These are phyloP conservation scores for Byssochlamys sp. DNA, from an alignment of 2,329 filamentous ascomycete species.

Conservation along the genomic window DNA sequence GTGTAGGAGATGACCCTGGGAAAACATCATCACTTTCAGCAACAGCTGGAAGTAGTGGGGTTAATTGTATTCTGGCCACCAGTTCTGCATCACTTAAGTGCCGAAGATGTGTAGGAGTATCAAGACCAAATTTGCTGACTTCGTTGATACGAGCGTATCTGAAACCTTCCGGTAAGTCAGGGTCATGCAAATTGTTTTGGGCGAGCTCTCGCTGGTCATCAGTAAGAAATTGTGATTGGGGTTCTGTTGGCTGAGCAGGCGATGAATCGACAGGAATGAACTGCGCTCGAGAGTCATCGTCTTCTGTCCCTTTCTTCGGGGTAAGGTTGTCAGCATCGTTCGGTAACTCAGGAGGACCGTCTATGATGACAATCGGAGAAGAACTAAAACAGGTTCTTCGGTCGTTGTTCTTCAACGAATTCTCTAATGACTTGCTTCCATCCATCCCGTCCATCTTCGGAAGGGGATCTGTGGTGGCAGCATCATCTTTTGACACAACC, in stretches of 20 bases:
- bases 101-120: conserved; percentile 21
- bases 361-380: conserved; percentile 16
- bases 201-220: conserved; percentile 70
- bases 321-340: conserved; percentile 26
- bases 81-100: conserved; percentile 16
- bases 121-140: conserved; percentile 4
- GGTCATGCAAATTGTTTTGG: conserved; percentile 55
- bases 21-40: conserved; percentile 37
- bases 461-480: conserved; percentile 24
- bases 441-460: conserved; percentile 1
- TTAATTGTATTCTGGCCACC: conserved; percentile 24
- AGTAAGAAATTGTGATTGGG: conserved; percentile 65
- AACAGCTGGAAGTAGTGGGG: conserved; percentile 32
- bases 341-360: conserved; percentile 12
- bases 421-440: conserved; percentile 4
- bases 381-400: conserved; percentile 15
- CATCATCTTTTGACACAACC: conserved; percentile 39
- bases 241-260: conserved; percentile 35
- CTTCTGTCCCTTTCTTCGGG: conserved; percentile 51
- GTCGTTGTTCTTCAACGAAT: conserved; percentile 5
- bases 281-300: conserved; percentile 73
- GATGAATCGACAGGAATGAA: conserved; percentile 62
- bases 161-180: conserved; percentile 41
- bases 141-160: background rate
- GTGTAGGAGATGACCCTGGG: conserved; percentile 45